A percentile compares a stretch with the other conserved stretches of the same genome.
phyloP scores from a whole-genome alignment of 768 basidiomycete genomes.

The Lentinula lateritia region DNA sequence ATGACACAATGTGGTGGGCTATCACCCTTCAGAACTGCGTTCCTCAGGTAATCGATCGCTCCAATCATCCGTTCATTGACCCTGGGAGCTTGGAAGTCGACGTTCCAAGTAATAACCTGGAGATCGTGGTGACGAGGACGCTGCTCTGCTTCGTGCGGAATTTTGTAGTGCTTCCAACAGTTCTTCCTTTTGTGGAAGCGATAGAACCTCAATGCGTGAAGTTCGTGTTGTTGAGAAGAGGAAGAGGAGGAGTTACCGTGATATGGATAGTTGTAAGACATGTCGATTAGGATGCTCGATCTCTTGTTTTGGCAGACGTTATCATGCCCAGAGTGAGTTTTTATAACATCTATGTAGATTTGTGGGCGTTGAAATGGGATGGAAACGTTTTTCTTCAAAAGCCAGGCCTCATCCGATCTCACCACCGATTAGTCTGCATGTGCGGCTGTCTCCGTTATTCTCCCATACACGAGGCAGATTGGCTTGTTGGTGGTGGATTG shows the following conservation, averaged over 20 bases:
- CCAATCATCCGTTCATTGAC: conserved; percentile 38
- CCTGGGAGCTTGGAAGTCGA: conserved; percentile 41
- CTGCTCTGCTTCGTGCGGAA: conserved; percentile 8
- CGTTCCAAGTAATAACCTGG: conserved; percentile 67
- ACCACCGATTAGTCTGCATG: conserved; percentile 3
- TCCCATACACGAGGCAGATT: conserved; percentile 6
- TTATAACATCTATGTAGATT: background rate
- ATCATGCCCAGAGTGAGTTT: background rate
- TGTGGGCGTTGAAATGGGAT: conserved; percentile 3
- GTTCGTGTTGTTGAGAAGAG: background rate
- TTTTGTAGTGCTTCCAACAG: conserved; percentile 39
- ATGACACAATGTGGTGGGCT: conserved; percentile 57
- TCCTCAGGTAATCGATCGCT: conserved; percentile 50
- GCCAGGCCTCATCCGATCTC: background rate
- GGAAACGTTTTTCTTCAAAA: background rate
- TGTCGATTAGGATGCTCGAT: background rate
- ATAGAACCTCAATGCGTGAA: conserved; percentile 21
- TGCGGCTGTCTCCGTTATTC: background rate
- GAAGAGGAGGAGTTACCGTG: conserved; percentile 18
- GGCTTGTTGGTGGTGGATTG: background rate
- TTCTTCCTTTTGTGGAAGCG: conserved; percentile 33
- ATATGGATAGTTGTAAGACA: conserved; percentile 1
- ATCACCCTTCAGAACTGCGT: conserved; percentile 41
- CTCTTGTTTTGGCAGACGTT: background rate
- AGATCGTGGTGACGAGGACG: background rate